Evolutionary conservation across 805 yeast species (phyloP), one percentile per base, ranked within the genome.

Genomic region (Saturnispora gosingensis): DNA sequence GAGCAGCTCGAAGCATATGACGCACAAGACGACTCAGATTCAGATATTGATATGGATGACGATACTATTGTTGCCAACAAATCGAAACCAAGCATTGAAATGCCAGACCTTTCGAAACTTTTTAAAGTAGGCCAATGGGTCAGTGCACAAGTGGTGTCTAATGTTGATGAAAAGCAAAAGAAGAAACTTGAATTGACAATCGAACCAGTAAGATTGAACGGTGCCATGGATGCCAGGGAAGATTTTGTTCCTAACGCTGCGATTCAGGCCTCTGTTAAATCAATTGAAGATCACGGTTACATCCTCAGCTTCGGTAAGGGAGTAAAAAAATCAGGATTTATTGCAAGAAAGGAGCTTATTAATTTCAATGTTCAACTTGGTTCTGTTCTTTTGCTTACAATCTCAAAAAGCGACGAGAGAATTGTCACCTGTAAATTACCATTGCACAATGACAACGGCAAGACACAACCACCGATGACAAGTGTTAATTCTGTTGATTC

Each of bases 211-310:
- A 69, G 70, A 43, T 88, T 85, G 11, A 93, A 93, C 62, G 71
- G 74, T 20, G 54, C 69, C 13, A 68, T 89, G 52, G 75, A 71
- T 8, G 76, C 72, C 50, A 77, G 72, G 4, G 89, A 83, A 44
- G 97, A 89, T 63, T 67, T 86, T 46, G 67, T 72, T 5, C 60
- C 73, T 27, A 88, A 88, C 43, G 73, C 78, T 53, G 63, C 84
- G 4, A 63, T 93, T 2, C 99, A 93, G 68, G 90, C 82, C 24
- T 73, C 87, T 2, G 81, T 93, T 22, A 76, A 74, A 55, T 83
- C 95, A 45, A 68, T 87, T 24, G 98, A 93, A 73, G 99, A 93
- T 65, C 97, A 88, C 65, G 99, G 99, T 68, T 77, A 81, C 24
- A 78, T 87, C 52, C 68, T 91, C 43, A 84, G 83, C 58, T 66